These are phyloP conservation scores for Tylopilus sp. DNA, from an alignment of 1,284 basidiomycete species.

Conservation along the genomic window DNA sequence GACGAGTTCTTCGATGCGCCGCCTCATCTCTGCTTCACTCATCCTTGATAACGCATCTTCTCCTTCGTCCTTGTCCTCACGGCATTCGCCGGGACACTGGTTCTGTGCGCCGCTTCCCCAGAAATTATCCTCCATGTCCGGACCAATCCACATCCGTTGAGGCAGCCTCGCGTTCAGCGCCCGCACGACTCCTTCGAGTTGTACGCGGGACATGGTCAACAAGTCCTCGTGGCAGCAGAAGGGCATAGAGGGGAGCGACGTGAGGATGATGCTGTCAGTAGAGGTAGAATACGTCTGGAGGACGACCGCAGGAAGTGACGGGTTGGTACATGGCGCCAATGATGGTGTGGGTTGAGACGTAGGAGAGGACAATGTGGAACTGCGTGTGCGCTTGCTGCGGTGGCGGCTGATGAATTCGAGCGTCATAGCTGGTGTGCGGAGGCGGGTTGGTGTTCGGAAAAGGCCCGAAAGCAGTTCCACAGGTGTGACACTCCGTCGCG, in stretches of 20 bases:
- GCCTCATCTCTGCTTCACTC: slow-evolving; percentile 54
- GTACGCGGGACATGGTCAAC: slow-evolving; percentile 59
- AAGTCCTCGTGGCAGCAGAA: slow-evolving; percentile 76
- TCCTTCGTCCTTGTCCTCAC: background rate
- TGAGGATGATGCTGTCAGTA: slow-evolving; percentile 67
- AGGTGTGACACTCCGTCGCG: slow-evolving; percentile 16
- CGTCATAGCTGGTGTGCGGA: slow-evolving; percentile 25
- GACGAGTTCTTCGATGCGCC: slow-evolving; percentile 62
- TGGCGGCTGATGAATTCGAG: slow-evolving; percentile 20
- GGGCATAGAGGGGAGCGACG: slow-evolving; percentile 58
- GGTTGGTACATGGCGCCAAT: slow-evolving; percentile 11
- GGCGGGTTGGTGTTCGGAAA: slow-evolving; percentile 36
- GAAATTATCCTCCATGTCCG: slow-evolving; percentile 29
- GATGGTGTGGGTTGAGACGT: slow-evolving; percentile 5
- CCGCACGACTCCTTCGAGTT: slow-evolving; percentile 58
- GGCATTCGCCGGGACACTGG: background rate
- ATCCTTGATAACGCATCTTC: slow-evolving; percentile 37
- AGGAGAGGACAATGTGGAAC: slow-evolving; percentile 13
- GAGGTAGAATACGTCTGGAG: slow-evolving; percentile 63
- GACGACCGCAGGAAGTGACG: slow-evolving; percentile 46
- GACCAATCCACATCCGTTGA: slow-evolving; percentile 55
- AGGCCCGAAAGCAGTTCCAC: slow-evolving; percentile 30
- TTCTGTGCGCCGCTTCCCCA: slow-evolving; percentile 15
- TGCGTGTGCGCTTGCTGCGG: slow-evolving; percentile 30
- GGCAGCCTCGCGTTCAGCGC: slow-evolving; percentile 63